Evolutionary conservation across 2,329 filamentous ascomycete species (phyloP).

Genomic region (Phoma sp.): DNA sequence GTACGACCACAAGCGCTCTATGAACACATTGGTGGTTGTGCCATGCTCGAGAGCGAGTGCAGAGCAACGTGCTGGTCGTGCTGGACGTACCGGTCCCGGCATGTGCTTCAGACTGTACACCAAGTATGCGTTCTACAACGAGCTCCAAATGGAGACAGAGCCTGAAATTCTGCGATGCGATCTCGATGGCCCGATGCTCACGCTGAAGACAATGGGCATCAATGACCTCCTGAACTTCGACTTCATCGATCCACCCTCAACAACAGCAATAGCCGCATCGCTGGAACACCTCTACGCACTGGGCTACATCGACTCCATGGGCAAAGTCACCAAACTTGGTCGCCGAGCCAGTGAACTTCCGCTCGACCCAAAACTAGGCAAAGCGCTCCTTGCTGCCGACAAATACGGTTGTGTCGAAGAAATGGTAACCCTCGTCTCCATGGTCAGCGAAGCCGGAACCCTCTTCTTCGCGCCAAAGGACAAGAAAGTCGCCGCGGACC

Average conservation of each 20-base stretch:
- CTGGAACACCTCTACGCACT: constrained; percentile 91
- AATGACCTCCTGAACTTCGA: constrained; percentile 93
- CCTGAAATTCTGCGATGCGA: constrained; percentile 94
- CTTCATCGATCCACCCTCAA: constrained; percentile 92
- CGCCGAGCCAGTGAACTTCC: constrained; percentile 96
- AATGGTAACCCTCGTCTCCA: constrained; percentile 89
- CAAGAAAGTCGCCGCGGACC: constrained; percentile 95
- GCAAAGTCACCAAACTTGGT: constrained; percentile 87
- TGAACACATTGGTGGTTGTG: constrained; percentile 89
- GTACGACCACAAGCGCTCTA: constrained; percentile 88
- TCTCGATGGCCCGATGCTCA: constrained; percentile 80
- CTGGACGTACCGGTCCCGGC: constrained; percentile 88
- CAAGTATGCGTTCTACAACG: constrained; percentile 91
- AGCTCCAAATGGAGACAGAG: constrained; percentile 88
- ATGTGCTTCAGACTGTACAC: constrained; percentile 95
- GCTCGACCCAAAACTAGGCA: constrained; percentile 88
- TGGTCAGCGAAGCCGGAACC: constrained; percentile 86
- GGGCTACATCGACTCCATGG: constrained; percentile 85
- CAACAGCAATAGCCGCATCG: constrained; percentile 85
- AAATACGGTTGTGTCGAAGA: constrained; percentile 94
- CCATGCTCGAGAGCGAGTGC: constrained; percentile 91
- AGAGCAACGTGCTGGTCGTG: constrained; percentile 90
- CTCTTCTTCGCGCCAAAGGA: constrained; percentile 96
- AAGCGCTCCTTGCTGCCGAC: constrained; percentile 85
- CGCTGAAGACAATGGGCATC: constrained; percentile 88